Conservation (phyloP, 805 yeast genomes). For the Pichia scutulata region DNA sequence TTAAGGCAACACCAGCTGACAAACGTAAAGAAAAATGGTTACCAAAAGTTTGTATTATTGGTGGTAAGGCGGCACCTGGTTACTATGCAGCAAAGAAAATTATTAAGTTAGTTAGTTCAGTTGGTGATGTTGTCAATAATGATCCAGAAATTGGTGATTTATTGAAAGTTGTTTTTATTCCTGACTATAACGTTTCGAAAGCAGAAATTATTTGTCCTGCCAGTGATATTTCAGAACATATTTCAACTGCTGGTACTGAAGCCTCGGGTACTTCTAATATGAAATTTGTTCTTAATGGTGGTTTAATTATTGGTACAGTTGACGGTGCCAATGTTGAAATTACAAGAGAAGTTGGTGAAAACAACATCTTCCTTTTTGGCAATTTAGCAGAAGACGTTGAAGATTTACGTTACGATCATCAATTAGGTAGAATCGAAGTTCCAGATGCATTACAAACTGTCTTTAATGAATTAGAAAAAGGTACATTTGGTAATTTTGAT, state of each 20-base stretch:
- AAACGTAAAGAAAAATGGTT: constrained; percentile 54
- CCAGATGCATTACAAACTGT: constrained; percentile 58
- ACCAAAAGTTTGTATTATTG: constrained; percentile 76
- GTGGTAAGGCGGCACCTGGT: constrained; percentile 98
- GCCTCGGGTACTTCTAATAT: constrained; percentile 94
- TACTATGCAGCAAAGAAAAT: constrained; percentile 90
- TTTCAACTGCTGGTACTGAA: constrained; percentile 95
- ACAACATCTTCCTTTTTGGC: constrained; percentile 87
- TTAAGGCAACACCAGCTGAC: constrained; percentile 58
- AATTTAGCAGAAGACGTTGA: constrained; percentile 86
- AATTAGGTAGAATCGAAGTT: constrained; percentile 48
- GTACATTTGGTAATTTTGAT: constrained; percentile 59
- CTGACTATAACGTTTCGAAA: constrained; percentile 90
- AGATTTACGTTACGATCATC: constrained; percentile 70
- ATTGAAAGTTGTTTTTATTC: constrained; percentile 80
- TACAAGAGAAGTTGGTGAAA: constrained; percentile 89
- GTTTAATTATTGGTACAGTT: constrained; percentile 88
- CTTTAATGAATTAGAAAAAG: constrained; percentile 56
- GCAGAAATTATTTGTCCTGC: constrained; percentile 90
- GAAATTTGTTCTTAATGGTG: constrained; percentile 94
- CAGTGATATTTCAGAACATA: constrained; percentile 85
- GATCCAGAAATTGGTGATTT: constrained; percentile 69
- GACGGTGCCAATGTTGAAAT: constrained; percentile 97
- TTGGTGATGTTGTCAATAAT: constrained; percentile 69
- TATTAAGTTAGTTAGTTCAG: constrained; percentile 77